These are phyloP conservation scores for Vinca minor DNA, from an alignment of 257 asterid species.

Conservation along the genomic window DNA sequence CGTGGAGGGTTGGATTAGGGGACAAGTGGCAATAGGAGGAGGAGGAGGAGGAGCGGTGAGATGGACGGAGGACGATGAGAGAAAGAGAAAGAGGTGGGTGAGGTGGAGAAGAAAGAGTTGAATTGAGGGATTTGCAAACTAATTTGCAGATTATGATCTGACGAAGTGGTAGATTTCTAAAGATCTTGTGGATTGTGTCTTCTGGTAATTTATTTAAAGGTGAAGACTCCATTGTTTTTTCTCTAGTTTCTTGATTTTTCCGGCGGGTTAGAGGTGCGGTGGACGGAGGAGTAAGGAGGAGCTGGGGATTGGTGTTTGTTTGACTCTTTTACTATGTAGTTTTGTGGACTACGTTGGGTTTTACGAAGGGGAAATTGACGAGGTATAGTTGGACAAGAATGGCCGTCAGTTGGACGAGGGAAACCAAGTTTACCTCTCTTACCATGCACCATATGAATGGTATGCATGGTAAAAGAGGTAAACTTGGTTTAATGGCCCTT, in stretches of 20 bases:
- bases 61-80: slow-evolving; percentile 57
- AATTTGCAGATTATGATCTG: slow-evolving; percentile 63
- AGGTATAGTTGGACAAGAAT: too few relatives aligned
- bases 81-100: slow-evolving; percentile 38
- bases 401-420: too few relatives aligned
- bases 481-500: too few relatives aligned
- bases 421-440: too few relatives aligned
- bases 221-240: slow-evolving; percentile 63
- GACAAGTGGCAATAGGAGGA: slow-evolving; percentile 32
- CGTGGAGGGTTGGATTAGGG: slow-evolving; percentile 37
- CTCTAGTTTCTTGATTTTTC: neutral
- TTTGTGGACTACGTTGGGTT: too few relatives aligned
- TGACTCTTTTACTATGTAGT: neutral
- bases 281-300: neutral
- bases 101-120: slow-evolving; percentile 62
- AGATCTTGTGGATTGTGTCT: slow-evolving; percentile 76
- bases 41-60: slow-evolving; percentile 60
- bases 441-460: too few relatives aligned
- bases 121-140: slow-evolving; percentile 54
- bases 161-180: slow-evolving; percentile 65
- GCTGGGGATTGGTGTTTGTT: neutral
- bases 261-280: neutral
- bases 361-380: too few relatives aligned
- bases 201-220: slow-evolving; percentile 68
- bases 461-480: too few relatives aligned